phyloP scores from a whole-genome alignment of 2,329 filamentous ascomycete species.

The Phialophora verrucosa region DNA sequence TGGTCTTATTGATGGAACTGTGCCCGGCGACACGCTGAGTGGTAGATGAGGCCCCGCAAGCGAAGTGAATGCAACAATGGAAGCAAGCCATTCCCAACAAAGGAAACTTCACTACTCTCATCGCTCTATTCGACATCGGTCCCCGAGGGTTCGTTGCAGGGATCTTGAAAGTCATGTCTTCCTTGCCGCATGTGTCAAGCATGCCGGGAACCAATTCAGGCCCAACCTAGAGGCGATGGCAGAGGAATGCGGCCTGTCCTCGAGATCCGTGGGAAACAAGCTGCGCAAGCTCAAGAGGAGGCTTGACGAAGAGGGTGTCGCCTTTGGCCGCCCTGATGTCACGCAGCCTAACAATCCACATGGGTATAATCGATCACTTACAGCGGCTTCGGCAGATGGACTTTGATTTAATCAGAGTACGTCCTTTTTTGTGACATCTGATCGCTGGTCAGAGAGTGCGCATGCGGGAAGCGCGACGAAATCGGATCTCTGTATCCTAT shows the following conservation, averaged over 20 bases:
- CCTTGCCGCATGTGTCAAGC: constrained; percentile 13
- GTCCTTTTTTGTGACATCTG: too few relatives aligned
- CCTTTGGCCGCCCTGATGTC: constrained; percentile 51
- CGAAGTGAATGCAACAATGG: background rate
- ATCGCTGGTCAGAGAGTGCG: too few relatives aligned
- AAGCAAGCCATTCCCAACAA: background rate
- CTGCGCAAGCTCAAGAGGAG: constrained; percentile 8
- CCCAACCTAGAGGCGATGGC: constrained; percentile 3
- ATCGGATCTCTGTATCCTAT: too few relatives aligned
- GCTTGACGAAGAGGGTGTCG: constrained; percentile 5
- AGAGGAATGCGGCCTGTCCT: background rate
- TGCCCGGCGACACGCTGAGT: background rate
- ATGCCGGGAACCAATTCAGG: background rate
- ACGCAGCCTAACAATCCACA: too few relatives aligned
- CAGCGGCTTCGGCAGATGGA: too few relatives aligned
- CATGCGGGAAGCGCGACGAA: too few relatives aligned
- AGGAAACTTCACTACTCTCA: background rate
- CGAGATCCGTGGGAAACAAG: background rate
- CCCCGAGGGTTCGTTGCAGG: background rate
- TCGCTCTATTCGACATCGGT: background rate
- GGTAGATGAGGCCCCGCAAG: background rate
- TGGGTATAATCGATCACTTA: too few relatives aligned
- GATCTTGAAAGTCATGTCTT: constrained; percentile 5
- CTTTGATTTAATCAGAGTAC: too few relatives aligned
- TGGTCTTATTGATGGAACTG: background rate